Evolutionary conservation across 2,329 filamentous ascomycete genomes (phyloP), one percentile per base, ranked within the genome.

Genomic region (Cordyceps sp.): DNA sequence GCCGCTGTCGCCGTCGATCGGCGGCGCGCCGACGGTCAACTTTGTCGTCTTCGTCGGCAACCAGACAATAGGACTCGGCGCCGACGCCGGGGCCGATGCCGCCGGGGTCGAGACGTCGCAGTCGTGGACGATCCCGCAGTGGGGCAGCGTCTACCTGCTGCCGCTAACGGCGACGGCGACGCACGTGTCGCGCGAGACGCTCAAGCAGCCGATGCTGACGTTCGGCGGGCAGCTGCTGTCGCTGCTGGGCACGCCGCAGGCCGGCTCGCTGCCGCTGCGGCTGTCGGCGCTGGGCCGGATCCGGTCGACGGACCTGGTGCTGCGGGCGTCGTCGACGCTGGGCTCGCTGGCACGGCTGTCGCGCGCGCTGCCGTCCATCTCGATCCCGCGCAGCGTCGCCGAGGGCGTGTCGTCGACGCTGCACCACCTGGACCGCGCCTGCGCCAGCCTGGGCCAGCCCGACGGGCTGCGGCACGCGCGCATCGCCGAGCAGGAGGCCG

Each of bases 1-100:
- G 90, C 90, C 90, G 1, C 58, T 98, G 3, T 93, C 81, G 39
- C 88, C 88, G 1, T 93, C 84, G 35, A 96, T 98, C 42, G 90
- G 86, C 26, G 75, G 73, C 14, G 88, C 88, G 0, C 90, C 90
- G 1, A 98, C 90, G 0, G 76, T 98, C 47, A 96, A 98, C 55
- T 96, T 98, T 50, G 76, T 96, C 35, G 66, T 96, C 19, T 98
- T 90, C 47, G 74, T 92, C 7, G 84, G 86, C 6, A 74, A 82
- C 36, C 71, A 79, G 36, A 84, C 76, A 9, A 85, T 84, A 38
- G 61, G 54, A 5, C 45, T 62, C 32, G 54, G 59, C 28, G 52
- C 58, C 3, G 54, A 58, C 33, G 44, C 49, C 22, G n/a, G 22
- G n/a, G 10, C 5, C 22, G 22, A 24, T 32, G 54, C 59, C 28